Conservation (phyloP, 2,329 filamentous ascomycete species). For the Mariannaea sp. region DNA sequence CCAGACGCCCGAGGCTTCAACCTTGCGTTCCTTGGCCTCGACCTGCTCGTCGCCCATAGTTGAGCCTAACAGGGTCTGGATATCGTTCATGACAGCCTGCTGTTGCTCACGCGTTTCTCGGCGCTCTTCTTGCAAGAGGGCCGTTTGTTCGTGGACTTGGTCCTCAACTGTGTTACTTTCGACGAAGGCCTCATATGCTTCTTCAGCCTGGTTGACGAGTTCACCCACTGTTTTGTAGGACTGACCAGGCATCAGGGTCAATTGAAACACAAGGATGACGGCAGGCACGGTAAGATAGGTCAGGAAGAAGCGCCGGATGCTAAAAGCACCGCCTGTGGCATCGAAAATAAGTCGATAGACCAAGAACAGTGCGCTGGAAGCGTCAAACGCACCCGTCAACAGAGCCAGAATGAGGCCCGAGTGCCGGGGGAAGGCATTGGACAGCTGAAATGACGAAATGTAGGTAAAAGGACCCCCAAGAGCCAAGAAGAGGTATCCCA, state of each 20-base stretch:
- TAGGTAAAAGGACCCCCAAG: constrained; percentile 82
- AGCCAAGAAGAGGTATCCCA: constrained; percentile 76
- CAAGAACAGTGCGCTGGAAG: constrained; percentile 78
- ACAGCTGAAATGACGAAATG: constrained; percentile 82
- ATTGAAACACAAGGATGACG: constrained; percentile 67
- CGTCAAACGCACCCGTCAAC: constrained; percentile 82
- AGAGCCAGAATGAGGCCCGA: constrained; percentile 81
- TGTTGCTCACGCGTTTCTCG: constrained; percentile 63
- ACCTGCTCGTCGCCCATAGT: constrained; percentile 65
- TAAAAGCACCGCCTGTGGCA: constrained; percentile 58
- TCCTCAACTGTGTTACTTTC: constrained; percentile 50
- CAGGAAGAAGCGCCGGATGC: constrained; percentile 71
- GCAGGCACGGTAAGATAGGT: constrained; percentile 72
- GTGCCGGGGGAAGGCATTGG: constrained; percentile 78
- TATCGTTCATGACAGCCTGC: constrained; percentile 69
- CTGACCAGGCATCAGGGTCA: constrained; percentile 72
- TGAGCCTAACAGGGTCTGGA: constrained; percentile 74
- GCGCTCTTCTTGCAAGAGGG: constrained; percentile 59
- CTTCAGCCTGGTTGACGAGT: constrained; percentile 73
- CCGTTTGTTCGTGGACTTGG: constrained; percentile 62
- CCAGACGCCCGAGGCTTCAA: constrained; percentile 78
- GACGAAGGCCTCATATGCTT: constrained; percentile 41
- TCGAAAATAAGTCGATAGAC: constrained; percentile 74
- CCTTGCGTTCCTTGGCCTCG: constrained; percentile 70
- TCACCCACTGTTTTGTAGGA: constrained; percentile 88